A percentile compares a stretch with the other conserved stretches of the same genome.
These are phyloP conservation scores for Pseudogymnoascus sp. DNA, from an alignment of 2,329 filamentous ascomycete genomes.

Conservation along the genomic window DNA sequence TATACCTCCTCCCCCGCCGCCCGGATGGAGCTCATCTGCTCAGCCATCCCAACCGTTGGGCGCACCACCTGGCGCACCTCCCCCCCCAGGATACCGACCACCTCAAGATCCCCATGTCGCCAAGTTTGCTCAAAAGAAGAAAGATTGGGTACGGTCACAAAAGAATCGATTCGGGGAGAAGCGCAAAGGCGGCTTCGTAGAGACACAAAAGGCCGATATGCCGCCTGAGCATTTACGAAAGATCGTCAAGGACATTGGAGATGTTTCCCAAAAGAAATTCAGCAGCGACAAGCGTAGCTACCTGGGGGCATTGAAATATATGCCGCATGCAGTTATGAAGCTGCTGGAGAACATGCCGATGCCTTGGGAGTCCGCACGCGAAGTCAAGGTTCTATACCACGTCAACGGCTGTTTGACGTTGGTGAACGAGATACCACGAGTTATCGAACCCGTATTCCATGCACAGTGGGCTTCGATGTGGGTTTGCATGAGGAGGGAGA, in stretches of 20 bases:
- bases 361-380: slow-evolving; percentile 94
- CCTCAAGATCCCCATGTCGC: slow-evolving; percentile 74
- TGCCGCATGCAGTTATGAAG: slow-evolving; percentile 97
- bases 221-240: slow-evolving; percentile 96
- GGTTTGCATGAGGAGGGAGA: slow-evolving; percentile 96
- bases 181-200: slow-evolving; percentile 89
- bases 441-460: slow-evolving; percentile 96
- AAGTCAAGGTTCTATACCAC: slow-evolving; percentile 97
- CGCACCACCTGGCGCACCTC: slow-evolving; percentile 47
- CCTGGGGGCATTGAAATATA: slow-evolving; percentile 94
- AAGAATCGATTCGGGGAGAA: slow-evolving; percentile 94
- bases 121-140: slow-evolving; percentile 98
- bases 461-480: slow-evolving; percentile 99
- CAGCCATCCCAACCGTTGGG: slow-evolving; percentile 43
- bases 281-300: slow-evolving; percentile 98
- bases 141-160: slow-evolving; percentile 90
- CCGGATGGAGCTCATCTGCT: slow-evolving; percentile 50
- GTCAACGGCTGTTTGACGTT: slow-evolving; percentile 95
- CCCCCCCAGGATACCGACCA: slow-evolving; percentile 78
- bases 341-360: slow-evolving; percentile 99
- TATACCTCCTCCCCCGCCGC: slow-evolving; percentile 59
- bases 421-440: slow-evolving; percentile 91
- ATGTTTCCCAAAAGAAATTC: slow-evolving; percentile 99
- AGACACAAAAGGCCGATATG: slow-evolving; percentile 98
- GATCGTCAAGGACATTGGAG: slow-evolving; percentile 96